Conservation (phyloP, 1,284 basidiomycete genomes). For the Ceratobasidium theobromae region DNA sequence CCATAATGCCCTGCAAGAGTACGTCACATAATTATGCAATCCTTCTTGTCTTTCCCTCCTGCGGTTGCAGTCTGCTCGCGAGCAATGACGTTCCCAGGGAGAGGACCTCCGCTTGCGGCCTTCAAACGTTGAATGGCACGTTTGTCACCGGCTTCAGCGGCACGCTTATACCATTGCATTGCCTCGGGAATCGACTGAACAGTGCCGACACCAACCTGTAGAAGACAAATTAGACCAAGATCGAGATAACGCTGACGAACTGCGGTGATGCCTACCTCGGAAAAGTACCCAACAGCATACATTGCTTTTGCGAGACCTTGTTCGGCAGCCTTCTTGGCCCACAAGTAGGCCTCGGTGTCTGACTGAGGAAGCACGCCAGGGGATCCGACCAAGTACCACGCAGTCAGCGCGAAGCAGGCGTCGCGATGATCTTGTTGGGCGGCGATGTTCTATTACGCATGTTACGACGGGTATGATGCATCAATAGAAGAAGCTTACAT, state of each 20-base stretch:
- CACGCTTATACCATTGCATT: conserved; percentile 81
- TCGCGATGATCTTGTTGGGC: conserved; percentile 97
- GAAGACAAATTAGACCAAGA: neutral
- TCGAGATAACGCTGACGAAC: neutral
- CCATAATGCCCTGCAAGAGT: neutral
- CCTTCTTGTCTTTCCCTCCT: conserved; percentile 55
- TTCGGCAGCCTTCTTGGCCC: conserved; percentile 90
- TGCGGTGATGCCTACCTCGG: conserved; percentile 55
- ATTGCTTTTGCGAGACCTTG: conserved; percentile 88
- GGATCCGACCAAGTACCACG: conserved; percentile 98
- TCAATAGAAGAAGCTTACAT: conserved; percentile 58
- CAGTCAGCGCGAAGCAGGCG: conserved; percentile 96
- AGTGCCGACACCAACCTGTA: conserved; percentile 78
- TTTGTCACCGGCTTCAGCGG: conserved; percentile 93
- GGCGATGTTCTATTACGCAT: conserved; percentile 77
- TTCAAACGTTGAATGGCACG: conserved; percentile 87
- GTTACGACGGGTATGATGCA: conserved; percentile 16
- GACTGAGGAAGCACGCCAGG: conserved; percentile 97
- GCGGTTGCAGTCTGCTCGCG: conserved; percentile 43
- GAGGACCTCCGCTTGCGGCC: conserved; percentile 52
- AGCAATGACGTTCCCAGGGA: conserved; percentile 37
- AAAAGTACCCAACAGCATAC: conserved; percentile 97
- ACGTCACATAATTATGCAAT: conserved; percentile 79
- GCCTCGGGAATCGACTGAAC: conserved; percentile 67
- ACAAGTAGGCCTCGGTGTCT: conserved; percentile 95